Base-by-base conservation (phyloP, 306 rosid genomes). In the Vigna trinervia region DNA sequence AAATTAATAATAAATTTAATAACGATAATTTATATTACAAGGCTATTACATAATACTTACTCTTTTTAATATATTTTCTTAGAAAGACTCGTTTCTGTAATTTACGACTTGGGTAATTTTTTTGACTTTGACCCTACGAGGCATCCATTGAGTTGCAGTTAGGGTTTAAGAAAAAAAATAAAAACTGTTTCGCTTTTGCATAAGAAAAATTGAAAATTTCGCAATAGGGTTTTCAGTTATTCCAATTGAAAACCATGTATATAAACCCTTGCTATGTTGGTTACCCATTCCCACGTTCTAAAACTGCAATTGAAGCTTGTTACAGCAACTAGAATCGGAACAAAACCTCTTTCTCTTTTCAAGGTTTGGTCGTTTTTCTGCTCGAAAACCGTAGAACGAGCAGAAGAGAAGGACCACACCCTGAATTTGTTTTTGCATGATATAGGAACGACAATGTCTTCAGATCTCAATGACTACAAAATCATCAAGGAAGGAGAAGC, bases 401-500 rank as follows among this genome's bases (percentile, higher is more conserved):
- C 13, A 14, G 3, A 68, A 6, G 38, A 80, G 41, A 60, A 47
- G 26, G 64, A 45, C 50, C 72, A 57, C 34, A 77, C 76, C 80
- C 80, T 69, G 59, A 72, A 78, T 53, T 82, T 75, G 68, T 51
- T 73, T 41, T 69, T 89, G 86, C 80, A 77, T 60, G 86, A 74
- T 68, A 78, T 79, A 62, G 77, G 30, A 9, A 75, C 38, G 80
- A 86, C 82, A 73, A 92, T 90, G 99, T 41, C 92, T 34, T 52
- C 84, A 4, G 95, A 90, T 90, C 89, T 84, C 80, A 81, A 66
- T 79, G 97, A 95, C 80, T 92, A 62, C 43, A 78, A 84, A 15
- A 83, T 95, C 74, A 84, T 92, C 63, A 95, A 95, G 87, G 98
- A 95, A 81, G 98, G 98, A 26, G 97, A 95, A 87, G 98, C 97